These are phyloP conservation scores for Ascomycota sp. DNA, from an alignment of 2,329 filamentous ascomycete species.

Conservation along the genomic window DNA sequence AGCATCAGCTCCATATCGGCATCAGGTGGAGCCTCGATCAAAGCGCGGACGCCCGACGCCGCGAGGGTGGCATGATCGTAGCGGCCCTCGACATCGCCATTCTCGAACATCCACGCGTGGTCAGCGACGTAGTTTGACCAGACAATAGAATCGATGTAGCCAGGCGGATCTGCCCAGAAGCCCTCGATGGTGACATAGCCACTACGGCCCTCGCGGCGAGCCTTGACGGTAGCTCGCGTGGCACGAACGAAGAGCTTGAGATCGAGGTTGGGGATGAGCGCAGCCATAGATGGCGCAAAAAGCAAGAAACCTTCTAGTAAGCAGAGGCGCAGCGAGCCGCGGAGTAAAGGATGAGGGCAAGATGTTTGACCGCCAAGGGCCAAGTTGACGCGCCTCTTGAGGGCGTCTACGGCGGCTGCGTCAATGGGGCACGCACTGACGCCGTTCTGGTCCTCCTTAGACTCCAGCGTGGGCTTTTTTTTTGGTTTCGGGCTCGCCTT, in stretches of 20 bases:
- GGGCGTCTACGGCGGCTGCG: constrained; percentile 21
- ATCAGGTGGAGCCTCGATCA: constrained; percentile 24
- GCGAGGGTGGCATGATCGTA: constrained; percentile 25
- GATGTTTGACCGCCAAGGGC: too few species aligned
- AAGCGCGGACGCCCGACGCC: constrained; percentile 25
- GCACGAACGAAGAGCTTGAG: constrained; percentile 62
- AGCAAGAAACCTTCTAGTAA: constrained; percentile 81
- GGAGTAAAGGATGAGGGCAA: constrained; percentile 17
- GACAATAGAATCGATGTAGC: constrained; percentile 83
- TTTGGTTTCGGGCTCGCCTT: neutral
- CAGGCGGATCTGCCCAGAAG: constrained; percentile 88
- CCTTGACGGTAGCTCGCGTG: constrained; percentile 40
- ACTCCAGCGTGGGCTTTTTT: constrained; percentile 11
- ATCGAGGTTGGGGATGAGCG: constrained; percentile 43
- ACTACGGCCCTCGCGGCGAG: constrained; percentile 43
- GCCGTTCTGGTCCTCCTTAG: constrained; percentile 39
- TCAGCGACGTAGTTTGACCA: constrained; percentile 85
- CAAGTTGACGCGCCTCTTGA: constrained; percentile 24
- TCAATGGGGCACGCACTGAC: constrained; percentile 33
- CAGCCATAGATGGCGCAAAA: constrained; percentile 37
- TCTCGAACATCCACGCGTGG: constrained; percentile 62
- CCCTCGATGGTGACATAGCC: constrained; percentile 71
- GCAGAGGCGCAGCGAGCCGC: constrained; percentile 28
- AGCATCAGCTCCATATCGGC: constrained; percentile 41
- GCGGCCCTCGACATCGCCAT: constrained; percentile 42